A percentile compares a stretch with the other conserved stretches of the same genome.
Evolutionary conservation across 2,329 filamentous ascomycete genomes (phyloP).

Genomic region (Penicillium crustosum): DNA sequence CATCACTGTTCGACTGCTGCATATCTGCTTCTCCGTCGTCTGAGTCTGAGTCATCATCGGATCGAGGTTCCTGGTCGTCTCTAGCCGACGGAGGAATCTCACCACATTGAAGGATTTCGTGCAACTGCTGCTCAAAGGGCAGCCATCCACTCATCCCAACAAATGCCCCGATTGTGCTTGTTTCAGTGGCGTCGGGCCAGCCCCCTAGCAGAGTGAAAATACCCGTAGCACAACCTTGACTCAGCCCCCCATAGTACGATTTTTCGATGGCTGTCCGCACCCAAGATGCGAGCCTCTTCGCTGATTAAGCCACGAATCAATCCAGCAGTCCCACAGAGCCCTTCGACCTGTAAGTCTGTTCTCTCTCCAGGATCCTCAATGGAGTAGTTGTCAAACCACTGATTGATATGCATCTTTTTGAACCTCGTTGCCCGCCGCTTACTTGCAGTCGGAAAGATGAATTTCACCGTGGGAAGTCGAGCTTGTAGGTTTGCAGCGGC

Average conservation of each 20-base stretch:
- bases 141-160: slow-evolving; percentile 52
- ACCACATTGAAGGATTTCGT: slow-evolving; percentile 29
- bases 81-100: background rate
- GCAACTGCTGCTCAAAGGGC: slow-evolving; percentile 36
- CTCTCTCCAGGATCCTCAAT: slow-evolving; percentile 44
- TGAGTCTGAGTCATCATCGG: background rate
- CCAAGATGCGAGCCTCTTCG: slow-evolving; percentile 31
- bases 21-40: background rate
- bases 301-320: slow-evolving; percentile 39
- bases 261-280: slow-evolving; percentile 35
- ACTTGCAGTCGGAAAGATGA: slow-evolving; percentile 54
- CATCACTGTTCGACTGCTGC: background rate
- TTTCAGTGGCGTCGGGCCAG: slow-evolving; percentile 16
- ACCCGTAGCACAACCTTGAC: slow-evolving; percentile 54
- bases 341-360: slow-evolving; percentile 47
- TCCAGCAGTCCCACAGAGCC: slow-evolving; percentile 44
- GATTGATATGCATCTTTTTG: slow-evolving; percentile 46
- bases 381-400: slow-evolving; percentile 54
- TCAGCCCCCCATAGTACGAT: slow-evolving; percentile 55
- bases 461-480: slow-evolving; percentile 39
- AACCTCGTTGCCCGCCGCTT: slow-evolving; percentile 48
- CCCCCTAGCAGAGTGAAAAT: slow-evolving; percentile 46
- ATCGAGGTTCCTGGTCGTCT: background rate
- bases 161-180: slow-evolving; percentile 41
- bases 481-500: slow-evolving; percentile 17